Evolutionary conservation across 2,329 filamentous ascomycete species (phyloP), one percentile per base, ranked within the genome.

Genomic region (Cladosporium sp.): DNA sequence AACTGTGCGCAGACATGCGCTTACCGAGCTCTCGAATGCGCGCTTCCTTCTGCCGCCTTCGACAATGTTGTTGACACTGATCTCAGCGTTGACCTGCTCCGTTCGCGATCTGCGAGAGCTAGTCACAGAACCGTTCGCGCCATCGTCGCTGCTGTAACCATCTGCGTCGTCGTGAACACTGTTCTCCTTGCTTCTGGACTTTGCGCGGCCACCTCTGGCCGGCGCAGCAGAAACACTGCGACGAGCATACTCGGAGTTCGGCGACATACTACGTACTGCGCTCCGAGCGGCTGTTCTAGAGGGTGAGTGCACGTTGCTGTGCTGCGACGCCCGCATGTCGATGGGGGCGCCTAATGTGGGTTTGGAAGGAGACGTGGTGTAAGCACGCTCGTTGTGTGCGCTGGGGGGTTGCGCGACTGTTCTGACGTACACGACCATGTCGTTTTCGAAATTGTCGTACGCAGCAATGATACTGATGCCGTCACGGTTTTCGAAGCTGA

Each of bases 61-160:
- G 56, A 98, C 87, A 70, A 98, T 97, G 69, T 98, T 98, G 63
- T 96, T 91, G 61, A 96, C 83, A 69, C 92, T 97, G 66, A 98
- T 98, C 63, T 98, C 93, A 13, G 93, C 95, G 68, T 89, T 96
- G 45, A 89, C 90, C 64, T 95, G 82, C 64, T 96, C 91, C 59
- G 78, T 83, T 70, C 88, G 90, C 62, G 80, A 82, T 69, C 87
- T 87, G 64, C 87, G 85, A 54, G 86, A 86, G 60, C 80, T 80
- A 13, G 77, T 77, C 46, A 86, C 79, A 52, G 89, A 91, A 60
- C 83, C 86, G 56, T 87, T 81, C 28, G 85, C 88, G 56, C 84
- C 86, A 60, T 95, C 90, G 61, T 87, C 91, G 70, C 91, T 95
- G 72, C 89, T 95, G 70, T 93, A 93, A 56, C 84, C 85, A 62